phyloP scores from a whole-genome alignment of 352 stramenopile genomes.

The Globisporangium nagaii region DNA sequence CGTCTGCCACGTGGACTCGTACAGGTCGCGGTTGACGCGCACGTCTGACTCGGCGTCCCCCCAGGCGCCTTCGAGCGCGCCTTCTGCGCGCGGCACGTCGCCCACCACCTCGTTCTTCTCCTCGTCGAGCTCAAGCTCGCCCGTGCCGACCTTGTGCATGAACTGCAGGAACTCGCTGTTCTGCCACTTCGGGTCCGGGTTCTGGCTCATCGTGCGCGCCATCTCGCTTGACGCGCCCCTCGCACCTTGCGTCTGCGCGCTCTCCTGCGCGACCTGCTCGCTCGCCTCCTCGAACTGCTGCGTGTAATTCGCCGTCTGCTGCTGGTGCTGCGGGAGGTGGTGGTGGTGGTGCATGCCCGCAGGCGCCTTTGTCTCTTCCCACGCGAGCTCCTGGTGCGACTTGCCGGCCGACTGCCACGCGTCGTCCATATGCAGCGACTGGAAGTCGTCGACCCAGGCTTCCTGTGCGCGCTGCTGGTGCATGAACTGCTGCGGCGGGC shows the following conservation, averaged over 20 bases:
- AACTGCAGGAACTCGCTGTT: constrained; percentile 87
- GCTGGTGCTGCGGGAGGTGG: too few relatives aligned
- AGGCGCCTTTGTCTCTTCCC: constrained; percentile 49
- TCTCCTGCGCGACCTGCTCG: constrained; percentile 19
- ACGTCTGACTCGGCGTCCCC: constrained; percentile 32
- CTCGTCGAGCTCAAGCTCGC: constrained; percentile 74
- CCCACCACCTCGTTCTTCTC: constrained; percentile 65
- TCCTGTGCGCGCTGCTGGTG: constrained; percentile 30
- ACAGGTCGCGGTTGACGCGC: constrained; percentile 56
- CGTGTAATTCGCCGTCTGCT: constrained; percentile 23
- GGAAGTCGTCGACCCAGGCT: constrained; percentile 67
- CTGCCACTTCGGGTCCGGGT: constrained; percentile 74
- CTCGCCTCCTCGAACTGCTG: constrained; percentile 20
- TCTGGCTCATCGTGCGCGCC: constrained; percentile 73
- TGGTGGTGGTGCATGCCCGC: constrained; percentile 26
- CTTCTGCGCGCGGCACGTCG: constrained; percentile 31
- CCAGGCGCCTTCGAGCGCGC: constrained; percentile 63
- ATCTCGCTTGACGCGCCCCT: constrained; percentile 59
- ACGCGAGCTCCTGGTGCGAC: constrained; percentile 55
- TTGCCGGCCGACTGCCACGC: constrained; percentile 58
- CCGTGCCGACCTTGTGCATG: constrained; percentile 73
- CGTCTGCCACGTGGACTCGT: constrained; percentile 46
- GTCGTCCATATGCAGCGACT: constrained; percentile 46
- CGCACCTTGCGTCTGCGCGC: constrained; percentile 28
- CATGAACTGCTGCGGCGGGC: constrained; percentile 24